A percentile compares a stretch with the other conserved stretches of the same genome.
Conservation (phyloP, 1,284 basidiomycete genomes). For the Ceratorhiza oryzae-sativae region DNA sequence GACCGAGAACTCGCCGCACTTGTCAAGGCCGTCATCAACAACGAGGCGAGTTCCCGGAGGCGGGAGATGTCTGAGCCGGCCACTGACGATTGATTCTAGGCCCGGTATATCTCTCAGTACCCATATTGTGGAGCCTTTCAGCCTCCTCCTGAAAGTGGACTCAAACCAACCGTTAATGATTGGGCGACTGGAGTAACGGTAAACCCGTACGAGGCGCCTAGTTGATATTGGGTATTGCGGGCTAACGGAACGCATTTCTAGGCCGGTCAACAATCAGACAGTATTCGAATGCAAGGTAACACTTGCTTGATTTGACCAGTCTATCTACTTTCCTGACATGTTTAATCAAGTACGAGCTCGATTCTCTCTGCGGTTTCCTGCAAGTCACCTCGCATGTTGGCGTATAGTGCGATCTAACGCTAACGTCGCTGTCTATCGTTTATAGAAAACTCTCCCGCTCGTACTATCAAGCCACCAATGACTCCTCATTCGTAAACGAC, state of each 20-base stretch:
- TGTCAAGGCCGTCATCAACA: constrained; percentile 77
- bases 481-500: constrained; percentile 71
- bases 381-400: constrained; percentile 2
- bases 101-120: constrained; percentile 72
- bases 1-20: constrained; percentile 67
- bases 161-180: constrained; percentile 65
- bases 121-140: constrained; percentile 81
- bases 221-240: not conserved
- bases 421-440: not conserved
- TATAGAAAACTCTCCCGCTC: constrained; percentile 67
- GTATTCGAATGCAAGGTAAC: constrained; percentile 80
- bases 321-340: not conserved
- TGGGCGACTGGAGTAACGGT: constrained; percentile 72
- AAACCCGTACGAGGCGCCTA: constrained; percentile 63
- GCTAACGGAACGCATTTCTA: constrained; percentile 46
- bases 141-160: constrained; percentile 72
- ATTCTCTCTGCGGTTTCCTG: constrained; percentile 76
- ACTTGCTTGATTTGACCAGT: too few relatives aligned
- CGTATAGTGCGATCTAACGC: not conserved
- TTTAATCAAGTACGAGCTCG: constrained; percentile 68
- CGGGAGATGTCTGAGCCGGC: not conserved
- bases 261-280: constrained; percentile 68
- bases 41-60: constrained; percentile 54
- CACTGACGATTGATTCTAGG: constrained; percentile 45
- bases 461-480: constrained; percentile 73